phyloP scores from a whole-genome alignment of 2,329 filamentous ascomycete genomes.

The Paracoccidioides lutzii region DNA sequence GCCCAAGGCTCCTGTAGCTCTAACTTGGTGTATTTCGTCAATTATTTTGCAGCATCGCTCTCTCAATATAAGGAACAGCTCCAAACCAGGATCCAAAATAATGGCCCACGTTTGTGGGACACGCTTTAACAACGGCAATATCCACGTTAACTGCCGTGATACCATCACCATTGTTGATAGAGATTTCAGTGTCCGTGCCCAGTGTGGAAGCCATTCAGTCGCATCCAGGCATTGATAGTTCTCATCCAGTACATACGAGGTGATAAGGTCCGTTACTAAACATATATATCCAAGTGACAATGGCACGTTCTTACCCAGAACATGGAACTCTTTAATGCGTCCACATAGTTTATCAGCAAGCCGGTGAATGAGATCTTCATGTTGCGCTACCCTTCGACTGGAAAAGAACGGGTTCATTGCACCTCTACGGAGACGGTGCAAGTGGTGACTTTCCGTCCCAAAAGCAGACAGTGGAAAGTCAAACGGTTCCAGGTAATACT shows the following conservation, averaged over 20 bases:
- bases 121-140: not conserved
- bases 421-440: conserved; percentile 17
- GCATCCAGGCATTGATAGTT: conserved; percentile 21
- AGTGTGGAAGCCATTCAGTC: conserved; percentile 20
- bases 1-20: not conserved
- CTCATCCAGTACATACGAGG: conserved; percentile 28
- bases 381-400: conserved; percentile 10
- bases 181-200: conserved; percentile 15
- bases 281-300: conserved; percentile 12
- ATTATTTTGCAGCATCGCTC: not conserved
- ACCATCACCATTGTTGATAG: conserved; percentile 2
- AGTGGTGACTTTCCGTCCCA: conserved; percentile 15
- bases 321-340: conserved; percentile 6
- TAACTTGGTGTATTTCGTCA: not conserved
- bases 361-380: conserved; percentile 12
- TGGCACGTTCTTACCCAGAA: conserved; percentile 1
- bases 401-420: conserved; percentile 20
- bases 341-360: conserved; percentile 13
- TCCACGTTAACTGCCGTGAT: conserved; percentile 1
- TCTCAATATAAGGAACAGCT: not conserved
- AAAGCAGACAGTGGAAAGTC: conserved; percentile 20
- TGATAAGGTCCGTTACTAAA: conserved; percentile 34
- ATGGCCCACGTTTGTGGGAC: not conserved
- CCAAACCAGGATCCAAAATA: not conserved
- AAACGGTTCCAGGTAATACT: conserved; percentile 15